These are phyloP conservation scores for Pontederia crassipes DNA, from an alignment of 176 grass and related monocot genomes.

Conservation along the genomic window DNA sequence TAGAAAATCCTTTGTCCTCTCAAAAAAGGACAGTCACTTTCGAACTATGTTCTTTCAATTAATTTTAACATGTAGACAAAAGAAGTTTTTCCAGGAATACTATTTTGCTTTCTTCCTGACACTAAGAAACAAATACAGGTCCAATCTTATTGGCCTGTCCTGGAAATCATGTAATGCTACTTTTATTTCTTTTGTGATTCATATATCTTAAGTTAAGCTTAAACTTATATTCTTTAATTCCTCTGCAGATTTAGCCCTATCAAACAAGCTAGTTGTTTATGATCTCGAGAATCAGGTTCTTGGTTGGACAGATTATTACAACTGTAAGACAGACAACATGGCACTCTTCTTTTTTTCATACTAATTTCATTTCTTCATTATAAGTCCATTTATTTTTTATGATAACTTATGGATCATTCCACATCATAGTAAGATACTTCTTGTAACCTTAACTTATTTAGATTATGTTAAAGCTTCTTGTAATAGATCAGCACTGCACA, in stretches of 20 bases:
- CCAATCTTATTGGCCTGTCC: not conserved
- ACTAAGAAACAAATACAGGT: too few species aligned
- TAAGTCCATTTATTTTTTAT: too few species aligned
- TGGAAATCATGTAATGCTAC: not conserved
- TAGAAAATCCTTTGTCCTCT: too few species aligned
- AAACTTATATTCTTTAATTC: not conserved
- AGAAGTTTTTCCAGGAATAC: too few species aligned
- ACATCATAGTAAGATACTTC: too few species aligned
- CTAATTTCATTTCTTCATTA: not conserved
- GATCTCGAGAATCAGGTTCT: conserved; percentile 93
- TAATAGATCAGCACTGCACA: too few species aligned
- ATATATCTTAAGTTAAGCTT: not conserved
- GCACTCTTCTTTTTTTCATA: conserved; percentile 1
- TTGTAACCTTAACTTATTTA: too few species aligned
- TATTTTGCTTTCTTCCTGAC: too few species aligned
- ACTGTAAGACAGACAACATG: conserved; percentile 51
- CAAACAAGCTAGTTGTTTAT: conserved; percentile 88
- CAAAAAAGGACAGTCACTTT: too few species aligned
- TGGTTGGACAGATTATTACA: conserved; percentile 70
- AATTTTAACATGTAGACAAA: too few species aligned
- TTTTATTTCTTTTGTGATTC: not conserved
- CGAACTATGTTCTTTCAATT: too few species aligned
- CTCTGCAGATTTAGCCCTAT: conserved; percentile 71
- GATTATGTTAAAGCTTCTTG: not conserved
- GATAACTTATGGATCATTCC: too few species aligned